Percentiles rank a stretch among this genome's conserved stretches.
These are phyloP conservation scores for Phascolomyces articulosus DNA, from an alignment of 371 early-diverging fungal genomes.

Conservation along the genomic window DNA sequence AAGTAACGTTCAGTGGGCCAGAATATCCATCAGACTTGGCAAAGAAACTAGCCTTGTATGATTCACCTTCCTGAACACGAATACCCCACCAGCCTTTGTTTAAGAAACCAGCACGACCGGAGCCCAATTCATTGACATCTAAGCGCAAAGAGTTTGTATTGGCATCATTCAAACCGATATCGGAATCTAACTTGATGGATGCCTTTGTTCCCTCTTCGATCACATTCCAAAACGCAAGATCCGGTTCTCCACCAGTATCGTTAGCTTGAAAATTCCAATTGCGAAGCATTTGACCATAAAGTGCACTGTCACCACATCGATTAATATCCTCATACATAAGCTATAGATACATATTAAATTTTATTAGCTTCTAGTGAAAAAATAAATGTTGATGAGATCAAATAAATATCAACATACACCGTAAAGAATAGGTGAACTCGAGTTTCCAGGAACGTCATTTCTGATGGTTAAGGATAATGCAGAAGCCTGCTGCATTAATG, in stretches of 20 bases:
- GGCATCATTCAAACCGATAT: slow-evolving; percentile 16
- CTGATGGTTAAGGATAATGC: slow-evolving; percentile 23
- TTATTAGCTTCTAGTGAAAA: no score
- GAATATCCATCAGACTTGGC: slow-evolving; percentile 21
- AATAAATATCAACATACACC: slow-evolving; percentile 12
- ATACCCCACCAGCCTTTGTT: slow-evolving; percentile 29
- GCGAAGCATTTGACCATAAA: slow-evolving; percentile 25
- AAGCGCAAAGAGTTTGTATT: slow-evolving; percentile 22
- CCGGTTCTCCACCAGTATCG: slow-evolving; percentile 16
- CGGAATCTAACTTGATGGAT: slow-evolving; percentile 4
- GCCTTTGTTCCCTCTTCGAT: slow-evolving; percentile 10
- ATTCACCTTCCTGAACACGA: slow-evolving; percentile 19
- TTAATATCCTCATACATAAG: slow-evolving; percentile 32
- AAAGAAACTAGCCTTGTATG: slow-evolving; percentile 23
- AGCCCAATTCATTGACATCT: slow-evolving; percentile 12
- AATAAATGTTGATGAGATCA: no score
- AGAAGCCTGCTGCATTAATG: not conserved
- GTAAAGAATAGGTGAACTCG: slow-evolving; percentile 23
- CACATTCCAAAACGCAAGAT: slow-evolving; percentile 11
- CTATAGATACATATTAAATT: no score
- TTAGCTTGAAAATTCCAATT: slow-evolving; percentile 25
- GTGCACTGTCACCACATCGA: slow-evolving; percentile 19
- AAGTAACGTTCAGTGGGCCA: slow-evolving; percentile 19
- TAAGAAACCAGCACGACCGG: slow-evolving; percentile 20
- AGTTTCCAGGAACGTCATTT: slow-evolving; percentile 27